Conservation (phyloP, 2,329 filamentous ascomycete species). For the Bipolaris oryzae region DNA sequence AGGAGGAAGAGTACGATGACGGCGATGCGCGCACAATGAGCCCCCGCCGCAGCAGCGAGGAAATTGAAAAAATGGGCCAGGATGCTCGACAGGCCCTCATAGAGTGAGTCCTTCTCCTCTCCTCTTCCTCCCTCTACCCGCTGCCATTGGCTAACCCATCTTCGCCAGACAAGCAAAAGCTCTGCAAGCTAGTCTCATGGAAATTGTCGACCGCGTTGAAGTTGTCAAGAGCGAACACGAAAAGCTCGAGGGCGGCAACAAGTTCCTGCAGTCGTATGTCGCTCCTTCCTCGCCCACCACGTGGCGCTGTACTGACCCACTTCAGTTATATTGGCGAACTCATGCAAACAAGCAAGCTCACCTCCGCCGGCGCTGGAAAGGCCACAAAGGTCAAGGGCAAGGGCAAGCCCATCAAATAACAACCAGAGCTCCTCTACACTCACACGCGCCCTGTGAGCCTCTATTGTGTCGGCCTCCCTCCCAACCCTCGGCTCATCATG, state of each 20-base stretch:
- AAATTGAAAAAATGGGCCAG: conserved; percentile 84
- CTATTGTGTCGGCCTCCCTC: conserved; percentile 36
- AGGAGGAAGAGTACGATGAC: conserved; percentile 77
- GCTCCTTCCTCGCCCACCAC: background rate
- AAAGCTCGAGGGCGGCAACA: conserved; percentile 96
- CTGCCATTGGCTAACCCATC: conserved; percentile 14
- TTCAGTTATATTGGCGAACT: conserved; percentile 92
- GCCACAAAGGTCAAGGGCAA: conserved; percentile 54
- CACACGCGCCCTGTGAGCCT: conserved; percentile 21
- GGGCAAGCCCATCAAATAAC: conserved; percentile 46
- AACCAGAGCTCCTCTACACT: conserved; percentile 30
- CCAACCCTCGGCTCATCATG: conserved; percentile 38
- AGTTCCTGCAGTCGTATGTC: conserved; percentile 76
- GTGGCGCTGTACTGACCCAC: conserved; percentile 20
- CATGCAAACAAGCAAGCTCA: conserved; percentile 75
- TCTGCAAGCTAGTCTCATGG: conserved; percentile 85
- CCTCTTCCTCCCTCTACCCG: background rate
- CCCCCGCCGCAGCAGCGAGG: conserved; percentile 85
- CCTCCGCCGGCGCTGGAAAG: conserved; percentile 59
- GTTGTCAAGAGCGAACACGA: conserved; percentile 93
- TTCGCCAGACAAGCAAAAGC: conserved; percentile 77
- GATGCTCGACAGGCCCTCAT: conserved; percentile 73
- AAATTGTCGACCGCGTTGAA: conserved; percentile 91
- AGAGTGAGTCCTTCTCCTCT: conserved; percentile 56
- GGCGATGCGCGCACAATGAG: conserved; percentile 95